phyloP scores from a whole-genome alignment of 768 basidiomycete species.

The Rhizopogon rudus region DNA sequence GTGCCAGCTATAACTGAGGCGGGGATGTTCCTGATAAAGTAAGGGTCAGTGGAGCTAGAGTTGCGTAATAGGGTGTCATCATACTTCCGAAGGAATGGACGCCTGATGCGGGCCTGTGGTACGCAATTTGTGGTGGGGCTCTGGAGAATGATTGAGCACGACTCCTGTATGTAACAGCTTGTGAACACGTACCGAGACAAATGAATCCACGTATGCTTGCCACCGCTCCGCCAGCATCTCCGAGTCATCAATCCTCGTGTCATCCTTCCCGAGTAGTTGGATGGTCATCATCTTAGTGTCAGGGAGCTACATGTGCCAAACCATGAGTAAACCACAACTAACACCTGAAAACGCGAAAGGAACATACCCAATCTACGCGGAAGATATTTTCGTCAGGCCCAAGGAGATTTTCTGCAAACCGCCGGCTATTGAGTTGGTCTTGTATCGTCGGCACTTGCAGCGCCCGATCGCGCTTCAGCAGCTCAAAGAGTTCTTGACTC shows the following conservation, averaged over 20 bases:
- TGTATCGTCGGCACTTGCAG: constrained; percentile 58
- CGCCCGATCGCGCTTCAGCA: constrained; percentile 61
- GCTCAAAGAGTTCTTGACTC: constrained; percentile 70
- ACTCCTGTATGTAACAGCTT: neutral
- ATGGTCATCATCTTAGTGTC: constrained; percentile 64
- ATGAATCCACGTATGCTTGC: constrained; percentile 77
- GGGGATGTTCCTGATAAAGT: constrained; percentile 17
- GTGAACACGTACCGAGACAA: constrained; percentile 49
- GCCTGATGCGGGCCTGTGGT: constrained; percentile 37
- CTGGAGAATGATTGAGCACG: constrained; percentile 28
- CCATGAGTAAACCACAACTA: no score
- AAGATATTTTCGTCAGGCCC: constrained; percentile 78
- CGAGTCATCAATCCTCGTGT: constrained; percentile 68
- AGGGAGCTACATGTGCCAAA: constrained; percentile 41
- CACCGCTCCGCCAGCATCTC: constrained; percentile 74
- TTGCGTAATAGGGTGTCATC: constrained; percentile 10
- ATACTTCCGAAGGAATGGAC: constrained; percentile 67
- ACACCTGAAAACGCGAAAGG: no score
- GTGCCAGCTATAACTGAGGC: constrained; percentile 17
- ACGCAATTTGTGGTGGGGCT: constrained; percentile 54
- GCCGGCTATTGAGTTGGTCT: constrained; percentile 64
- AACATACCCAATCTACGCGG: constrained; percentile 73
- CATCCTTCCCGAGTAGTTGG: constrained; percentile 77
- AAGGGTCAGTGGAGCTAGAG: constrained; percentile 14
- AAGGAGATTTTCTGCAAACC: constrained; percentile 62